phyloP scores from a whole-genome alignment of 2,329 filamentous ascomycete species.

The Teratosphaeria viscida region DNA sequence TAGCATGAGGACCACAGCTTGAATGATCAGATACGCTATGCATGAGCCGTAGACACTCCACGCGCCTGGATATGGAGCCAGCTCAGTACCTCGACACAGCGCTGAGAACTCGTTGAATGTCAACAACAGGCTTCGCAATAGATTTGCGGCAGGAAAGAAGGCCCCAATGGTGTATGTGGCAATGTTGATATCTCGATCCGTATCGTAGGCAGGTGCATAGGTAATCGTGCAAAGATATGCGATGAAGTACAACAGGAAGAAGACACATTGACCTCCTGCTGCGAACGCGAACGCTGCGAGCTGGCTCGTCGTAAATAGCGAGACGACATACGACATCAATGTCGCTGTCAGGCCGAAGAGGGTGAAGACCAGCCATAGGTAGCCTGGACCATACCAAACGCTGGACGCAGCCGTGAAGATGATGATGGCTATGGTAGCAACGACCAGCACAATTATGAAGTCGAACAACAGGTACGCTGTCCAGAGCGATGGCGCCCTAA shows the following conservation, averaged over 20 bases:
- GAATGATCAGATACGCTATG: slow-evolving; percentile 70
- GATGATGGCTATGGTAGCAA: slow-evolving; percentile 54
- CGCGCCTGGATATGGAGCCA: slow-evolving; percentile 58
- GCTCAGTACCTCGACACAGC: slow-evolving; percentile 53
- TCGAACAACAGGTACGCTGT: slow-evolving; percentile 68
- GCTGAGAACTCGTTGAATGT: slow-evolving; percentile 75
- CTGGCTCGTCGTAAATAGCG: slow-evolving; percentile 67
- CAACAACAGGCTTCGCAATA: slow-evolving; percentile 64
- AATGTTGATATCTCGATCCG: slow-evolving; percentile 56
- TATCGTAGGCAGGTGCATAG: slow-evolving; percentile 58
- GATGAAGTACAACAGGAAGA: slow-evolving; percentile 41
- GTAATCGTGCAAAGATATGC: slow-evolving; percentile 44
- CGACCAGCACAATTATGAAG: slow-evolving; percentile 59
- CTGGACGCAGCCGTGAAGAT: slow-evolving; percentile 57
- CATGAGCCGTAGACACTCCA: slow-evolving; percentile 72
- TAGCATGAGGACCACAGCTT: slow-evolving; percentile 59
- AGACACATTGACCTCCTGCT: slow-evolving; percentile 58
- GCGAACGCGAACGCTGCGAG: slow-evolving; percentile 76
- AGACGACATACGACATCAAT: slow-evolving; percentile 69
- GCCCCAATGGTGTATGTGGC: slow-evolving; percentile 66
- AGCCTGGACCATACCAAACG: slow-evolving; percentile 69
- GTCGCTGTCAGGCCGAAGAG: slow-evolving; percentile 72
- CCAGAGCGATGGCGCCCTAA: slow-evolving; percentile 74
- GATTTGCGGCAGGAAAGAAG: slow-evolving; percentile 66
- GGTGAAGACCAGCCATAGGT: slow-evolving; percentile 70